Percentiles rank a stretch among this genome's conserved stretches.
phyloP scores from a whole-genome alignment of 768 basidiomycete species.

The Suillus lakei region DNA sequence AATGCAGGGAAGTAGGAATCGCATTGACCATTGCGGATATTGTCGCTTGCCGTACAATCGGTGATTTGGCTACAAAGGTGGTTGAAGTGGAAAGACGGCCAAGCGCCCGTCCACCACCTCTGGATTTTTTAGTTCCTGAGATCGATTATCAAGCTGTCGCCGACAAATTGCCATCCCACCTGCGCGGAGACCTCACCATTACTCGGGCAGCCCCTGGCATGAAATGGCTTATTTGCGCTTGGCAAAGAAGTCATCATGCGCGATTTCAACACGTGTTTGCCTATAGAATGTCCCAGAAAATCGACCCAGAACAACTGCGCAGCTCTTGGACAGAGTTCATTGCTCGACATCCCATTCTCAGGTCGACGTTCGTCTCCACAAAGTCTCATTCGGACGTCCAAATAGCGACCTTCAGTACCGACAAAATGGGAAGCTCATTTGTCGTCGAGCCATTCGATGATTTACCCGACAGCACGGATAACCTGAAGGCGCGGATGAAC shows the following conservation, averaged over 20 bases:
- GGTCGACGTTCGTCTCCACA: slow-evolving; percentile 44
- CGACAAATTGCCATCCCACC: slow-evolving; percentile 19
- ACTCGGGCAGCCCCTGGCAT: slow-evolving; percentile 33
- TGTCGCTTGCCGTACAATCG: slow-evolving; percentile 44
- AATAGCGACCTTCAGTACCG: slow-evolving; percentile 30
- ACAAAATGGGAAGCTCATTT: slow-evolving; percentile 12
- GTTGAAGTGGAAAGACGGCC: background rate
- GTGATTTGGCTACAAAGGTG: slow-evolving; percentile 24
- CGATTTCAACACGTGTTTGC: slow-evolving; percentile 51
- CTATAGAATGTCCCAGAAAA: slow-evolving; percentile 36
- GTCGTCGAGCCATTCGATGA: slow-evolving; percentile 15
- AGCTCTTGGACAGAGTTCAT: slow-evolving; percentile 44
- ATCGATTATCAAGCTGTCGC: slow-evolving; percentile 20
- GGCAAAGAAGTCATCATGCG: slow-evolving; percentile 45
- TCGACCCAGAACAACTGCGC: slow-evolving; percentile 35
- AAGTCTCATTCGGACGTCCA: slow-evolving; percentile 21
- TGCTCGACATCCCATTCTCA: slow-evolving; percentile 42
- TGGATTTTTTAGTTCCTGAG: slow-evolving; percentile 9
- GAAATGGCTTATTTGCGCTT: slow-evolving; percentile 46
- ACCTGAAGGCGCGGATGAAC: slow-evolving; percentile 22
- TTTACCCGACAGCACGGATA: slow-evolving; percentile 12
- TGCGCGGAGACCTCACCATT: slow-evolving; percentile 22
- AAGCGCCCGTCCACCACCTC: background rate
- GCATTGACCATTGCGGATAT: slow-evolving; percentile 42
- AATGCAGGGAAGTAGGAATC: slow-evolving; percentile 43